phyloP scores from a whole-genome alignment of 345 rosid genomes.

The Punica granatum region DNA sequence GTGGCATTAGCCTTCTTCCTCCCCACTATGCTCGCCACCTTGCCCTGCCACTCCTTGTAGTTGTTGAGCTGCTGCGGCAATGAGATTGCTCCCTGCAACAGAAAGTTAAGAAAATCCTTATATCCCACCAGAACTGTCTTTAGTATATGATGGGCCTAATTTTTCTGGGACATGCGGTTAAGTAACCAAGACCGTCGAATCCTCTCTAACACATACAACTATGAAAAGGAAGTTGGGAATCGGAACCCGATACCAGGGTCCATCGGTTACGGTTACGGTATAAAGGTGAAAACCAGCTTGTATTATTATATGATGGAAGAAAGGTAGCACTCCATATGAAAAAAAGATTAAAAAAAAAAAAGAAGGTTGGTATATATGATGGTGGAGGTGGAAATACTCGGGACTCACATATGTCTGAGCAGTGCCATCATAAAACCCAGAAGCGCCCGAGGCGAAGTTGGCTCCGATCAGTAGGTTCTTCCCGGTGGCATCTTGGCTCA shows the following conservation, averaged over 20 bases:
- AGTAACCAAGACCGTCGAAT: too few relatives aligned
- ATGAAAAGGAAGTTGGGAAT: too few relatives aligned
- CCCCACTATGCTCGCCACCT: constrained; percentile 49
- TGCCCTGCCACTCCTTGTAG: constrained; percentile 65
- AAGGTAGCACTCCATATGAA: too few relatives aligned
- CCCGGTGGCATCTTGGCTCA: constrained; percentile 56
- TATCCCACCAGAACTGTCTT: not conserved
- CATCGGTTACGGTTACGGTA: too few relatives aligned
- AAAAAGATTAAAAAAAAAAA: too few relatives aligned
- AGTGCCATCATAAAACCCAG: constrained; percentile 35
- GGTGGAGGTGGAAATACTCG: not conserved
- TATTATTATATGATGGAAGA: too few relatives aligned
- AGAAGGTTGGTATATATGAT: not conserved
- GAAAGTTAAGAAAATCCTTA: not conserved
- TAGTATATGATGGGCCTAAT: too few relatives aligned
- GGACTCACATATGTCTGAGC: constrained; percentile 53
- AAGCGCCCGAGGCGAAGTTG: constrained; percentile 89
- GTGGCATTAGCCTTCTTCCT: constrained; percentile 34
- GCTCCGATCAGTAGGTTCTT: constrained; percentile 53
- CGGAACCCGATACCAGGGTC: too few relatives aligned
- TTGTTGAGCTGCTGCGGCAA: constrained; percentile 63
- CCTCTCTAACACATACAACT: too few relatives aligned
- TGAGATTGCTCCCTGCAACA: constrained; percentile 53
- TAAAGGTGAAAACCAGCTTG: too few relatives aligned
- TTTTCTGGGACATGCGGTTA: not conserved